A percentile compares a stretch with the other conserved stretches of the same genome.
These are phyloP conservation scores for Lentinula edodes DNA, from an alignment of 768 basidiomycete genomes.

Conservation along the genomic window DNA sequence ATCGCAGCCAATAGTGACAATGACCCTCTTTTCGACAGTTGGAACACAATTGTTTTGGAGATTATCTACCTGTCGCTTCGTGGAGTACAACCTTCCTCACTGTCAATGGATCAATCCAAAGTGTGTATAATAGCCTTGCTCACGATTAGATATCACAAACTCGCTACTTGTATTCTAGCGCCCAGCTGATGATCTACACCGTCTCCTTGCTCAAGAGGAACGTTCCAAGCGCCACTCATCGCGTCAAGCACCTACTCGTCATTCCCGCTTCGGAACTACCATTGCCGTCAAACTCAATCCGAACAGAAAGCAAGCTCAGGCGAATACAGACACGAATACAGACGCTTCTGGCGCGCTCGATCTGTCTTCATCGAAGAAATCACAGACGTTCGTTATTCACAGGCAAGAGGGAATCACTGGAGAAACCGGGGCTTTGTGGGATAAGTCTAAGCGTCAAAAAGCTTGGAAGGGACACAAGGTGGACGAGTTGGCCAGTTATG, in stretches of 20 bases:
- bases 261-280: conserved; percentile 96
- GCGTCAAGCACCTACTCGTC: conserved; percentile 62
- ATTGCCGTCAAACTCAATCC: conserved; percentile 73
- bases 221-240: conserved; percentile 52
- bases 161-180: conserved; percentile 36
- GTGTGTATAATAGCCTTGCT: conserved; percentile 28
- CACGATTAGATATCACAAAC: conserved; percentile 11
- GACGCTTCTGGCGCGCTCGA: conserved; percentile 16
- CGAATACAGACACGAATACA: neutral
- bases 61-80: conserved; percentile 90
- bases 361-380: conserved; percentile 20
- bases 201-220: conserved; percentile 75
- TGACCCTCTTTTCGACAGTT: conserved; percentile 76
- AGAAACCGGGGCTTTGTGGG: conserved; percentile 66
- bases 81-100: conserved; percentile 58
- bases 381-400: conserved; percentile 58
- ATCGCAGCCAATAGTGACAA: conserved; percentile 73
- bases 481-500: conserved; percentile 65
- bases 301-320: conserved; percentile 33
- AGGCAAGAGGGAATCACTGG: conserved; percentile 73
- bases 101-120: conserved; percentile 59
- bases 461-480: conserved; percentile 53
- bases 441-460: conserved; percentile 59
- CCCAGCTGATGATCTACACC: conserved; percentile 61
- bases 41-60: conserved; percentile 89